Percentiles rank a stretch among this genome's conserved stretches.
Conservation (phyloP, 139 green algal species). For the Volvox africanus region DNA sequence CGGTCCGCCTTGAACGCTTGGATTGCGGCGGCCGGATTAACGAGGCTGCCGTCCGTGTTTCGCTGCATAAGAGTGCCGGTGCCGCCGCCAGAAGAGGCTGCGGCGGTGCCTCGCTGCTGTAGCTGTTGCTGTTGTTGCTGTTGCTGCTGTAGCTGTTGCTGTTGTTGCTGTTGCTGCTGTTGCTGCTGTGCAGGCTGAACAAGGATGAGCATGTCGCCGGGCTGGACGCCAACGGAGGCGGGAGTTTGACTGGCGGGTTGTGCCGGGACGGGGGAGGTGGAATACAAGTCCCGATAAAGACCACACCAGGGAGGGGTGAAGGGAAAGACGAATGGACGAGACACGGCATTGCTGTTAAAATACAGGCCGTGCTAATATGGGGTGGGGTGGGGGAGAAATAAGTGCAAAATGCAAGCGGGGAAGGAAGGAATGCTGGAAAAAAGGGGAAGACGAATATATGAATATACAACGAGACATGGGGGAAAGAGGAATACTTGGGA, state of each 20-base stretch:
- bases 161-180: conserved; percentile 29
- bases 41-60: conserved; percentile 18
- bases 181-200: conserved; percentile 25
- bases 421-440: too few species aligned
- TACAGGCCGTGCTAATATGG: too few species aligned
- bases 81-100: not conserved
- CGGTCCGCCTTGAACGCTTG: conserved; percentile 44
- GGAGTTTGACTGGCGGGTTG: conserved; percentile 61
- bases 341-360: too few species aligned
- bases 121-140: conserved; percentile 11
- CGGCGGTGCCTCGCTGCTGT: not conserved
- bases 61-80: not conserved
- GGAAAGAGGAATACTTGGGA: too few species aligned
- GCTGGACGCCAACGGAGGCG: conserved; percentile 54
- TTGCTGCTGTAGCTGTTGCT: conserved; percentile 32
- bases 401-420: too few species aligned
- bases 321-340: too few species aligned
- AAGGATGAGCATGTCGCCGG: conserved; percentile 74
- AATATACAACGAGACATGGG: too few species aligned
- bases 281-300: too few species aligned
- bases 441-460: too few species aligned
- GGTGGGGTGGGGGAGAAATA: too few species aligned
- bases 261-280: not conserved
- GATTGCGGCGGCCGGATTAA: conserved; percentile 40
- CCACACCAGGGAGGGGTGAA: too few species aligned